phyloP scores from a whole-genome alignment of 805 yeast species.

The Wickerhamiella nectarea region DNA sequence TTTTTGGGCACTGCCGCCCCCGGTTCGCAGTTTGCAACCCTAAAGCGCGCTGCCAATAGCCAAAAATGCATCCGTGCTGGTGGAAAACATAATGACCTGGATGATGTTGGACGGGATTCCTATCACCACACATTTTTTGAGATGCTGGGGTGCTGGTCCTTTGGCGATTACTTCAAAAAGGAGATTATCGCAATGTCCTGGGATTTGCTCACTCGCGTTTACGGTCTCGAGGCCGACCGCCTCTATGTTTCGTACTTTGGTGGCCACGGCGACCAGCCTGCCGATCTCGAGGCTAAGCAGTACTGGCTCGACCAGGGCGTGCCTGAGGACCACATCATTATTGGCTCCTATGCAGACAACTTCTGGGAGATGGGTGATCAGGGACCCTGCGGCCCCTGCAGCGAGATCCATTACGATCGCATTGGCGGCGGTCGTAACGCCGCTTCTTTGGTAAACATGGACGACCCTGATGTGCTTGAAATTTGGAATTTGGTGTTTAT shows the following conservation, averaged over 20 bases:
- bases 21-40: constrained; percentile 63
- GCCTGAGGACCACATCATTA: constrained; percentile 78
- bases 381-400: constrained; percentile 99
- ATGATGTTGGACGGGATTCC: constrained; percentile 95
- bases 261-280: constrained; percentile 73
- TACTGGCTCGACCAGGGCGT: constrained; percentile 83
- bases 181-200: constrained; percentile 84
- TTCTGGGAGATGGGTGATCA: constrained; percentile 99
- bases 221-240: constrained; percentile 64
- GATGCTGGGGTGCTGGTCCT: constrained; percentile 99
- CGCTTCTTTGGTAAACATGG: constrained; percentile 76
- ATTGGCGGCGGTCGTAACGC: constrained; percentile 99
- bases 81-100: constrained; percentile 93
- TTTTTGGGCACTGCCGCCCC: constrained; percentile 97
- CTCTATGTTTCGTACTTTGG: constrained; percentile 93
- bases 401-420: constrained; percentile 94
- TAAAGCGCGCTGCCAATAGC: constrained; percentile 86
- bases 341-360: constrained; percentile 82
- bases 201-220: constrained; percentile 79
- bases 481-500: constrained; percentile 97
- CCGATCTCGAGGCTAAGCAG: constrained; percentile 87
- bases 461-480: constrained; percentile 95
- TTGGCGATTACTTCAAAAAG: constrained; percentile 94
- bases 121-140: constrained; percentile 98
- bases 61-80: constrained; percentile 99